Base-by-base conservation (phyloP, 345 rosid genomes). In the Corchorus olitorius region DNA sequence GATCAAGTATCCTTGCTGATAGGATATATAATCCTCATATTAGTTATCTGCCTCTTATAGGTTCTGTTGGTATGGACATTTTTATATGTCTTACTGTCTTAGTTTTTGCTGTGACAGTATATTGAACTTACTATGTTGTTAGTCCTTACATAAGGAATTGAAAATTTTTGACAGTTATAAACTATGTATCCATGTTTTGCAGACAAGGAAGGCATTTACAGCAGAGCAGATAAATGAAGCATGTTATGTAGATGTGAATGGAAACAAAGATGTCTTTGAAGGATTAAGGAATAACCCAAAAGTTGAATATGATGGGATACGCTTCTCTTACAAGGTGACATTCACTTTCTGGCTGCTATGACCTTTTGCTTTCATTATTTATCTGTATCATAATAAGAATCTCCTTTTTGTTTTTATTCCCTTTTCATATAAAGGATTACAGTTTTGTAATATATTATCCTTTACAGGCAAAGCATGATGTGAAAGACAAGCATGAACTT, bases 321-420 rank as follows among this genome's bases (percentile, higher is more conserved):
- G 91, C 72, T 91, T 95, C 80, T 87, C 96, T 61, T 95, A 95
- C 86, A 95, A 95, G 98, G 98, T 90, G 75, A 83, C 33, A 61
- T 27, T 77, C 20, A 37, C 43, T 67, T 22, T 27, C n/a, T 39
- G 48, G 1, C 68, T 64, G 49, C 46, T 64, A 48, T 64, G 68
- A 64, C 6, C 50, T 27, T 54, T 45, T 59, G 20, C 4, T 46
- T 49, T 59, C 64, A 2, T 43, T 77, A 43, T 39, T 12, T 20
- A n/a, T n/a, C 46, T 65, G 4, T 45, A 46, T 27, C 27, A 65
- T 11, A 65, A 41, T n/a, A 41, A 4, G 16, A 50, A 65, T 41
- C 43, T 15, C 8, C 52, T 65, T 3, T 70, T 75, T 27, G 27
- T 27, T 19, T 17, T 49, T 27, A 27, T 9, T 22, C 11, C 19